Percentiles rank a stretch among this genome's conserved stretches.
Conservation (phyloP, 371 early-diverging fungal genomes). For the Mortierella sp. region DNA sequence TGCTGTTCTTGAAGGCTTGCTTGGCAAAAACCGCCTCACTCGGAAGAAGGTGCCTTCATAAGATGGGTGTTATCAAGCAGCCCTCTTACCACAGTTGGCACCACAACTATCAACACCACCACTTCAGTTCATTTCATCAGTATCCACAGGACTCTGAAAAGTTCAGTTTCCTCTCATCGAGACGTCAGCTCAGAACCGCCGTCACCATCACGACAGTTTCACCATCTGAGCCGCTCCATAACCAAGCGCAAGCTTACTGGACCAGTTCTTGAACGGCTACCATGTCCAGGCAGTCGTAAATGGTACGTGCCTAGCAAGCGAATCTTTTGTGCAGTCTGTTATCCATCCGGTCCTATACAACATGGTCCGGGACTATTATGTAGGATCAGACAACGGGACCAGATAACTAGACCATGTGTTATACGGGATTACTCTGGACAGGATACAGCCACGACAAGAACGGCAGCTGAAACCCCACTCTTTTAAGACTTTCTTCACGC, state of each 20-base stretch:
- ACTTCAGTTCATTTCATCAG: slow-evolving; percentile 10
- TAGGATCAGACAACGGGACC: slow-evolving; percentile 33
- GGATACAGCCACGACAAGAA: too few species aligned
- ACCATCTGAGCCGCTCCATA: neutral
- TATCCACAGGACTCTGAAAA: neutral
- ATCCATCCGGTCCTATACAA: slow-evolving; percentile 32
- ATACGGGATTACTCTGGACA: too few species aligned
- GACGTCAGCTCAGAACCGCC: slow-evolving; percentile 1
- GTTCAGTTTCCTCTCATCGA: neutral
- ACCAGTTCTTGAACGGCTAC: slow-evolving; percentile 21
- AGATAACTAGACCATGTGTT: too few species aligned
- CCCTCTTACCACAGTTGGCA: neutral
- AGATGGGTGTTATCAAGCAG: neutral
- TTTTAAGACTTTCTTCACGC: too few species aligned
- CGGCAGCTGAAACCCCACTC: too few species aligned
- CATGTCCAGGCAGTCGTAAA: slow-evolving; percentile 28
- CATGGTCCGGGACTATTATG: slow-evolving; percentile 38
- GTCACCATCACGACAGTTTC: neutral
- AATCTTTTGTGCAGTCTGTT: slow-evolving; percentile 32
- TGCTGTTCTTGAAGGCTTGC: slow-evolving; percentile 17
- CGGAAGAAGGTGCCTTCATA: slow-evolving; percentile 10
- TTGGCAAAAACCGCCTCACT: slow-evolving; percentile 11
- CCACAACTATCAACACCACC: neutral
- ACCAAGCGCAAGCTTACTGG: too few species aligned
- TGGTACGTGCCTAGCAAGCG: slow-evolving; percentile 26